Evolutionary conservation across 305 asterid species (phyloP).

Genomic region (Vinca major): DNA sequence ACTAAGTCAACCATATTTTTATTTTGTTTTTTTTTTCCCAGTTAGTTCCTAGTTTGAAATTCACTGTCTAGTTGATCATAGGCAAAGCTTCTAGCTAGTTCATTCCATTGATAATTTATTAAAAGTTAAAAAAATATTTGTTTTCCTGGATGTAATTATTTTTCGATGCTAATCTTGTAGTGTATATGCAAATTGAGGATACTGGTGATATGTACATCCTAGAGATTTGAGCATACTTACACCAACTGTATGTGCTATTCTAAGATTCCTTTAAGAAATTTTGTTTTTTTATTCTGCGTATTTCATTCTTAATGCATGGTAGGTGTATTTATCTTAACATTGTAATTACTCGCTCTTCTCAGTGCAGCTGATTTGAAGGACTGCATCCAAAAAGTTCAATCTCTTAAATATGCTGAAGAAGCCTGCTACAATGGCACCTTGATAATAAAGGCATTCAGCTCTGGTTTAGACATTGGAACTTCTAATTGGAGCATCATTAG

Average conservation of each 20-base stretch:
- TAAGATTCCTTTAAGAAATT: neutral
- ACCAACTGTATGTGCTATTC: neutral
- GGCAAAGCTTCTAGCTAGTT: neutral
- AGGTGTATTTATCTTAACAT: slow-evolving; percentile 11
- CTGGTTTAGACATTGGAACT: slow-evolving; percentile 87
- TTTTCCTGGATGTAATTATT: neutral
- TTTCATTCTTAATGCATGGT: slow-evolving; percentile 3
- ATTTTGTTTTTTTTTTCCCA: neutral
- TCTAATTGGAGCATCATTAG: slow-evolving; percentile 68
- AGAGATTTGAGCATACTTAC: neutral
- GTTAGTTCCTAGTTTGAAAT: neutral
- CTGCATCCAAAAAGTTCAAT: slow-evolving; percentile 60
- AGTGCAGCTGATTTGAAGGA: slow-evolving; percentile 92
- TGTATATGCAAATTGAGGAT: neutral
- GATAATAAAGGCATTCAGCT: slow-evolving; percentile 57
- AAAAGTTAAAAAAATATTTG: neutral
- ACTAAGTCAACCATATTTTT: neutral
- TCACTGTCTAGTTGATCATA: neutral
- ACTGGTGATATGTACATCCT: neutral
- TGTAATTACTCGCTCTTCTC: slow-evolving; percentile 43
- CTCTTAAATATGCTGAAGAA: slow-evolving; percentile 80
- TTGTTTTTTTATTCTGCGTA: neutral
- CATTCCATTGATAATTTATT: neutral
- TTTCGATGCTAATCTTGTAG: neutral
- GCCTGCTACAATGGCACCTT: slow-evolving; percentile 72